Base-by-base conservation (phyloP, 2,329 filamentous ascomycete species). In the Fusarium chuoi region DNA sequence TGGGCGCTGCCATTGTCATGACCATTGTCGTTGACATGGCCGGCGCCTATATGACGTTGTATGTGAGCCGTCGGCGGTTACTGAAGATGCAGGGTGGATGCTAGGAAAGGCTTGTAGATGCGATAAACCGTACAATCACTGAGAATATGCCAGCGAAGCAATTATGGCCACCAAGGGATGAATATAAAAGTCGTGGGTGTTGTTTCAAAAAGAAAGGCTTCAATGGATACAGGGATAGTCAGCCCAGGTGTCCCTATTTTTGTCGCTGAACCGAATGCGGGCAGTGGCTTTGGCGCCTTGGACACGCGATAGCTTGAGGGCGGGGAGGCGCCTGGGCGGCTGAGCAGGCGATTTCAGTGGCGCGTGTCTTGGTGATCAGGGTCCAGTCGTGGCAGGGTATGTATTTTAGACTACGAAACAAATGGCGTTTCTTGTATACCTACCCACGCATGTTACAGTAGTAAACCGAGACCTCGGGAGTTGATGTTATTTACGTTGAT, bases 1-100 rank as follows among this genome's bases (percentile, higher is more conserved):
- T 65, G 24, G 78, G 68, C 55, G 78, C 70, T 64, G 81, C 77
- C 81, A 81, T 81, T 62, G 83, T 82, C 70, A 82, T 72, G 75
- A 82, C 78, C 78, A 81, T 80, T 70, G 80, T 80, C 68, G 76
- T 65, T 54, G 75, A 73, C 73, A 78, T 77, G 66, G 60, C 66
- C 54, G 62, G 61, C 51, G 62, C 65, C 61, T 66, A 52, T 38
- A 59, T 36, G 42, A 69, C 60, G 33, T 45, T 44, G 35, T 33
- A 44, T 57, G 65, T 65, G 44, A 69, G 52, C 45, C 24, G 35
- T 26, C 33, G 28, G n/a, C 38, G 54, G 35, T 58, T 15, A 24
- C 42, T 30, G 38, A 44, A 30, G 44, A 24, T n/a, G 33, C 22
- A 26, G 12, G 14, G 45, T 14, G 28, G 20, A 24, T 24, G 26